Base-by-base conservation (phyloP, 1,284 basidiomycete species). In the Marasmius oreades region DNA sequence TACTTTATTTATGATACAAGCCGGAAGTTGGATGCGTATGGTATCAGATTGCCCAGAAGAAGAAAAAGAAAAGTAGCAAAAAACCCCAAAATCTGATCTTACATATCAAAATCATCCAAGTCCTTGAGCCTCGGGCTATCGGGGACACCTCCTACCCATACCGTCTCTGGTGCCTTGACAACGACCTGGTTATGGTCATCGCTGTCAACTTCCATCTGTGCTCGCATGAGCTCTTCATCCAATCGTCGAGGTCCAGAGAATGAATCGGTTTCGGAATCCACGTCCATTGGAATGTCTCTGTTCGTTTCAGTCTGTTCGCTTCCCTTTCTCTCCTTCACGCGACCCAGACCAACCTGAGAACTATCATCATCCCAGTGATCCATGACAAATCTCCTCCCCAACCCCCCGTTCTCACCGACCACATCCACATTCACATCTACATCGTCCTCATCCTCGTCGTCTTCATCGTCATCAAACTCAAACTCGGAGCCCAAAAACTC, bases 281-380 rank as follows among this genome's bases (percentile, higher is more conserved):
- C 47, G 47, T 50, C 47, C 47, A 50, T 50, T 20, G 47, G 47
- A 33, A 50, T 14, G 18, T 50, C 47, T n/a, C 20, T 33, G n/a
- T 33, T 28, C n/a, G n/a, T n/a, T n/a, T n/a, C n/a, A n/a, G n/a
- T n/a, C 8, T 28, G n/a, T 10, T 20, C 18, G 26, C 26, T 31
- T 16, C 10, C n/a, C 28, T 33, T 18, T 8, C n/a, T 31, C 23
- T 50, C 47, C 26, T 20, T 26, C 4, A 31, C 47, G n/a, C 44
- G 12, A 45, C 10, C n/a, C n/a, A n/a, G 28, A 31, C 5, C 28
- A 31, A 5, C 28, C 28, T 10, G 28, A 31, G 28, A 7, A 42
- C n/a, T 16, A 42, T 42, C 39, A 42, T 42, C 39, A 42, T 42
- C 39, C 39, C 39, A 42, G 5, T 14, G n/a, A n/a, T 42, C 39